phyloP scores from a whole-genome alignment of 208 protist species.

The Endotrypanum monterogeii region DNA sequence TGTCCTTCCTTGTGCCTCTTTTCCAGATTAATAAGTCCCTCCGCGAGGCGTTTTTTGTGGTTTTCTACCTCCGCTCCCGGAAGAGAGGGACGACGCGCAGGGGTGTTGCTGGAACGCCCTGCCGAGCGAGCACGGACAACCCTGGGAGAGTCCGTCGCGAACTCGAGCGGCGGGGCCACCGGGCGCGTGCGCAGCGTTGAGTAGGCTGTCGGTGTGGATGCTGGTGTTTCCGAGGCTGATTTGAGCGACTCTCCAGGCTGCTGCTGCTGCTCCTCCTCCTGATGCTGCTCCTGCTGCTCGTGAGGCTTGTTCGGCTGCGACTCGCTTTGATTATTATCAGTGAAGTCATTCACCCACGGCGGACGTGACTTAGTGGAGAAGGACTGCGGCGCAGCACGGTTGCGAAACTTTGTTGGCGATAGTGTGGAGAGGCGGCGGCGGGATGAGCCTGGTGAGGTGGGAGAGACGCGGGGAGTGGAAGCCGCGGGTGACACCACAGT shows the following conservation, averaged over 20 bases:
- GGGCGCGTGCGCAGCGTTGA: neutral
- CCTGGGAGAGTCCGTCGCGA: slow-evolving; percentile 15
- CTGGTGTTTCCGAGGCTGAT: neutral
- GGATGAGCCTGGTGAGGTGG: slow-evolving; percentile 2
- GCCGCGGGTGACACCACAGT: slow-evolving; percentile 1
- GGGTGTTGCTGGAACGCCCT: neutral
- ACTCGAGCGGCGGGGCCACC: neutral
- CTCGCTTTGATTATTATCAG: neutral
- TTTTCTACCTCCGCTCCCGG: neutral
- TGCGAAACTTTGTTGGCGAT: neutral
- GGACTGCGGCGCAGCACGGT: neutral
- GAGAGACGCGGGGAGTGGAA: neutral
- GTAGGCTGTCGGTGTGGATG: neutral
- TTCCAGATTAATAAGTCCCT: neutral
- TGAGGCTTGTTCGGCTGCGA: neutral
- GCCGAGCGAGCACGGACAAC: slow-evolving; percentile 15
- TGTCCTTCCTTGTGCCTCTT: neutral
- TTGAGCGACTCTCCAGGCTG: neutral
- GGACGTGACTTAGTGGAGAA: slow-evolving; percentile 14
- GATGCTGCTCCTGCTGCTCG: neutral
- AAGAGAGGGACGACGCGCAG: neutral
- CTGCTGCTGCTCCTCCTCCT: neutral
- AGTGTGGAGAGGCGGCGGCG: slow-evolving; percentile 14
- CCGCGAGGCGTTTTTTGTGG: neutral
- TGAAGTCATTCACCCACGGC: slow-evolving; percentile 23